phyloP scores from a whole-genome alignment of 306 rosid species.

The Citrullus colocynthis region DNA sequence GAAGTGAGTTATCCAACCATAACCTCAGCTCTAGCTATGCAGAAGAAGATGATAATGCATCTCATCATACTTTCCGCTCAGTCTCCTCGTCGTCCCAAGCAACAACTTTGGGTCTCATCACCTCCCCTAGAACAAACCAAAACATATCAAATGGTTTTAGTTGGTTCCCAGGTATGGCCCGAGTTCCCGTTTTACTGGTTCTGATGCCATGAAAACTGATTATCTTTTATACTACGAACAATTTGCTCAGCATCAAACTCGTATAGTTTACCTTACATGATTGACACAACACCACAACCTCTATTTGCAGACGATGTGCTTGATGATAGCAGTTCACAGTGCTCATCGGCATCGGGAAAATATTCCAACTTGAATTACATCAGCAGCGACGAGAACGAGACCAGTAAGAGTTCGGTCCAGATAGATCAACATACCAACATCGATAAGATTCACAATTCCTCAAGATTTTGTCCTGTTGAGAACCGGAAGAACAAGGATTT shows the following conservation, averaged over 20 bases:
- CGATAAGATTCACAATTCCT: slow-evolving; percentile 31
- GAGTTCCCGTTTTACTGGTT: neutral
- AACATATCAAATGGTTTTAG: slow-evolving; percentile 20
- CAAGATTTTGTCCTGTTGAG: slow-evolving; percentile 41
- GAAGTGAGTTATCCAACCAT: slow-evolving; percentile 16
- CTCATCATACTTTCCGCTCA: slow-evolving; percentile 29
- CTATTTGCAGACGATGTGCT: slow-evolving; percentile 44
- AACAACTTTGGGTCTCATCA: slow-evolving; percentile 23
- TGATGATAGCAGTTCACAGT: slow-evolving; percentile 60
- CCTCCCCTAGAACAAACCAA: slow-evolving; percentile 27
- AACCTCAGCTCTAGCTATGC: slow-evolving; percentile 30
- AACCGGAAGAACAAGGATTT: slow-evolving; percentile 13
- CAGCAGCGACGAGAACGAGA: slow-evolving; percentile 33
- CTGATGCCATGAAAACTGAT: neutral
- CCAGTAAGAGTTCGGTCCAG: slow-evolving; percentile 11
- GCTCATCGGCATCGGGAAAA: slow-evolving; percentile 52
- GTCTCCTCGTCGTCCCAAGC: slow-evolving; percentile 52
- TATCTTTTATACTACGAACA: neutral
- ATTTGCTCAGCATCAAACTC: neutral
- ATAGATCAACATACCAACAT: slow-evolving; percentile 27
- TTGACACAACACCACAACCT: neutral
- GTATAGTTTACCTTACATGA: neutral
- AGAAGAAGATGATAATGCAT: slow-evolving; percentile 20
- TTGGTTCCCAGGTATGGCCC: slow-evolving; percentile 46
- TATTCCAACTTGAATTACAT: slow-evolving; percentile 49